These are phyloP conservation scores for Aspergillus leporis DNA, from an alignment of 495 filamentous ascomycete species.

Conservation along the genomic window DNA sequence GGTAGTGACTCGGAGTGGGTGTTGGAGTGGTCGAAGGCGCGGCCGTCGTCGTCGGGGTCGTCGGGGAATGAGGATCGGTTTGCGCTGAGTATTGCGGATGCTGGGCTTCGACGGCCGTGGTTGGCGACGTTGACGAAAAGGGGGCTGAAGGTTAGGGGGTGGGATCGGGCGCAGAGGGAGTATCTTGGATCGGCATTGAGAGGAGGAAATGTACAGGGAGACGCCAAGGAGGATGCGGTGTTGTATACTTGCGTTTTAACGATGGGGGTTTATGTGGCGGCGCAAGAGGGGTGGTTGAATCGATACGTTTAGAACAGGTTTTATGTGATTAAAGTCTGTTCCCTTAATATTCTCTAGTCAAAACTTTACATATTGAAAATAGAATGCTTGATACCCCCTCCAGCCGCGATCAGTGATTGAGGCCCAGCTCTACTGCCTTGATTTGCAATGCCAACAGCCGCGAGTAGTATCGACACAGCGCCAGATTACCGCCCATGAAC, in stretches of 20 bases:
- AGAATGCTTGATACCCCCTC: background rate
- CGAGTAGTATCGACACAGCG: conserved; percentile 71
- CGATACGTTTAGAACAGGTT: background rate
- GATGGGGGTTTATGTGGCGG: conserved; percentile 37
- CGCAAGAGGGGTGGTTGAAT: conserved; percentile 34
- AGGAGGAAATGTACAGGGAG: conserved; percentile 15
- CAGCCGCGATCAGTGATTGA: background rate
- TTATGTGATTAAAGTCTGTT: background rate
- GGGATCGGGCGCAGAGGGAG: conserved; percentile 18
- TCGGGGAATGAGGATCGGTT: conserved; percentile 15
- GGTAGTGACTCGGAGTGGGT: conserved; percentile 18
- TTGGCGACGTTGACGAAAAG: conserved; percentile 21
- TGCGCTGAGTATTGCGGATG: conserved; percentile 14
- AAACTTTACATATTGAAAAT: background rate
- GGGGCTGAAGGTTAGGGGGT: conserved; percentile 20
- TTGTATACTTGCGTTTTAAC: conserved; percentile 38
- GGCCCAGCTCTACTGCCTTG: conserved; percentile 61
- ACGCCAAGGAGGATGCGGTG: conserved; percentile 26
- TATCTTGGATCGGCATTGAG: background rate
- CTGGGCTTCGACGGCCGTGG: conserved; percentile 12
- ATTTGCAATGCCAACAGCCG: conserved; percentile 75
- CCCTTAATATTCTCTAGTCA: background rate
- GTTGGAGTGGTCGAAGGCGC: background rate
- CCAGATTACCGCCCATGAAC: conserved; percentile 82
- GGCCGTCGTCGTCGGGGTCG: conserved; percentile 4